Percentiles rank a stretch among this genome's conserved stretches.
Conservation (phyloP, 225 moss, liverwort and hornwort species). For the Climacium dendroides region DNA sequence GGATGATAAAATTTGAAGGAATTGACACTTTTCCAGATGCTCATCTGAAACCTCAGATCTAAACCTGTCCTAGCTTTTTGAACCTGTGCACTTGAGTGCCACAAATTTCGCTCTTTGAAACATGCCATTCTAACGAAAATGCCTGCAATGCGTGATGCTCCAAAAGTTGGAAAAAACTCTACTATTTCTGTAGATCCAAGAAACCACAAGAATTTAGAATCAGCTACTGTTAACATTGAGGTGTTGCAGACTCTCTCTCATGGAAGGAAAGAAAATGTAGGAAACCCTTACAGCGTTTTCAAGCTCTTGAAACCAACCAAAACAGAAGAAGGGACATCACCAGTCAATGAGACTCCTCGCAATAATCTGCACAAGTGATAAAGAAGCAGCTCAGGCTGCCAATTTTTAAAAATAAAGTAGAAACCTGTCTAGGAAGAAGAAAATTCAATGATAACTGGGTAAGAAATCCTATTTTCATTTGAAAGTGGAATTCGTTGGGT, state of each 20-base stretch:
- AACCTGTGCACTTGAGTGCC: background rate
- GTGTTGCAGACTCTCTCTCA: background rate
- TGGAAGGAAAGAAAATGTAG: background rate
- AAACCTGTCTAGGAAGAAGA: background rate
- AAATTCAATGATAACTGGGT: too few relatives aligned
- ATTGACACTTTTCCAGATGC: background rate
- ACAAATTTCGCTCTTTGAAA: background rate
- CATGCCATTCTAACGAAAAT: background rate
- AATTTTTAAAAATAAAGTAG: background rate
- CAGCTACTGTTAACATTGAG: background rate
- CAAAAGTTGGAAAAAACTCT: background rate
- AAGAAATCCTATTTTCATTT: background rate
- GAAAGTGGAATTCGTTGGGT: too few relatives aligned
- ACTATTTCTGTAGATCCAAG: too few relatives aligned
- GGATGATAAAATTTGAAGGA: too few relatives aligned
- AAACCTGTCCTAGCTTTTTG: too few relatives aligned
- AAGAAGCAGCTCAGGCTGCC: background rate
- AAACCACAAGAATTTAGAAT: background rate
- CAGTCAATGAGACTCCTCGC: background rate
- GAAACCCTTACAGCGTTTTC: background rate
- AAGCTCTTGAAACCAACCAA: slow-evolving; percentile 1
- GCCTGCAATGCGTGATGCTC: background rate
- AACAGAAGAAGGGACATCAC: background rate
- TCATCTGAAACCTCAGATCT: background rate
- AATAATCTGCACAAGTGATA: background rate